phyloP scores from a whole-genome alignment of 2,329 filamentous ascomycete species.

The Fusarium coicis region DNA sequence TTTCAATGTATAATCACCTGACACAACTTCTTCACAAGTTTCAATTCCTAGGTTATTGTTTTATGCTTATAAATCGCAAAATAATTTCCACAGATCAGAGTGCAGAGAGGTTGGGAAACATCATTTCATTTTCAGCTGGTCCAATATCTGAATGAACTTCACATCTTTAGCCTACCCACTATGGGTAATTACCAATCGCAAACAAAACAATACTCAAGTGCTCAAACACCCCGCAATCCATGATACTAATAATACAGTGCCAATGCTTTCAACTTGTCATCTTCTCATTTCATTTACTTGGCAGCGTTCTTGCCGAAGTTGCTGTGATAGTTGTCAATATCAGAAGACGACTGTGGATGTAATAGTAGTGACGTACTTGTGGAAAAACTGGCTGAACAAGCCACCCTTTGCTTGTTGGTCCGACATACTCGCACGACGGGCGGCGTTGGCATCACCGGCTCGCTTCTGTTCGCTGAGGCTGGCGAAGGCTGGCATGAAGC shows the following conservation, averaged over 20 bases:
- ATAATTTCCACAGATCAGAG: background rate
- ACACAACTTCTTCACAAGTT: background rate
- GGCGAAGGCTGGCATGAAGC: conserved; percentile 61
- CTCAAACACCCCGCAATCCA: background rate
- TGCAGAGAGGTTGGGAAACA: background rate
- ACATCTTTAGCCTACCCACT: background rate
- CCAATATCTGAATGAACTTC: conserved; percentile 21
- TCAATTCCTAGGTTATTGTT: too few species aligned
- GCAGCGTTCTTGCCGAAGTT: conserved; percentile 49
- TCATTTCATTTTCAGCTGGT: conserved; percentile 18
- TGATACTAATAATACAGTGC: conserved; percentile 15
- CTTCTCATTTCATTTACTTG: conserved; percentile 37
- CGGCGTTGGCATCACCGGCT: conserved; percentile 54
- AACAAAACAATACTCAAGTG: background rate
- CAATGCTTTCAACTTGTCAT: background rate
- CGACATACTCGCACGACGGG: conserved; percentile 65
- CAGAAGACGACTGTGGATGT: background rate
- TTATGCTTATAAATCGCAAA: background rate
- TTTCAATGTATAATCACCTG: background rate
- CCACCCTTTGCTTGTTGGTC: conserved; percentile 63
- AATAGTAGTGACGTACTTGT: conserved; percentile 57
- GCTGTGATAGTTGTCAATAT: conserved; percentile 33
- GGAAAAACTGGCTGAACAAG: conserved; percentile 66
- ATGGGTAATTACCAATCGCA: background rate
- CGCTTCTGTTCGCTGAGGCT: conserved; percentile 64